Percentiles rank a stretch among this genome's conserved stretches.
Evolutionary conservation across 768 basidiomycete genomes (phyloP).

Genomic region (Lepiota venenata): DNA sequence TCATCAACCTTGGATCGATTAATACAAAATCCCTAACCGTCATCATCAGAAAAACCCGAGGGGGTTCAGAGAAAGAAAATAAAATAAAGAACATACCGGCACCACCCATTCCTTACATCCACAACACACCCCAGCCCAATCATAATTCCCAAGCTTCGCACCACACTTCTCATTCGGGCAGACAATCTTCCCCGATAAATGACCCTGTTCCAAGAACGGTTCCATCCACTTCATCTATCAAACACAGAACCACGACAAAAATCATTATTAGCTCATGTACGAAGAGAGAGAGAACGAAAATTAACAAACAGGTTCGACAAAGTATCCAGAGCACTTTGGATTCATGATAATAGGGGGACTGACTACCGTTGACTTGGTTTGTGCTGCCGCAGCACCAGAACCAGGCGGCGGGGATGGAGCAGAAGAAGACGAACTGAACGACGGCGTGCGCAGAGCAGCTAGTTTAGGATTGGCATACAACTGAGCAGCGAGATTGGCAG

Average conservation of each 20-base stretch:
- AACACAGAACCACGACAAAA: no score
- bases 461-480: constrained; percentile 40
- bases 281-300: background rate
- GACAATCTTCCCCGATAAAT: constrained; percentile 81
- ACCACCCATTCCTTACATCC: constrained; percentile 92
- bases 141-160: constrained; percentile 91
- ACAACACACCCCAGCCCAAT: constrained; percentile 94
- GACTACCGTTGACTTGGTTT: constrained; percentile 26
- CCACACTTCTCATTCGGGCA: constrained; percentile 93
- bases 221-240: constrained; percentile 96
- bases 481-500: constrained; percentile 39
- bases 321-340: constrained; percentile 92
- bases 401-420: background rate
- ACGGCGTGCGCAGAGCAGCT: constrained; percentile 31
- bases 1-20: constrained; percentile 69
- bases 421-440: background rate
- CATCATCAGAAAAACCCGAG: background rate
- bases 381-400: constrained; percentile 3
- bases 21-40: constrained; percentile 58
- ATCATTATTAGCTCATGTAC: background rate
- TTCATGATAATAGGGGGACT: constrained; percentile 73
- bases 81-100: constrained; percentile 72
- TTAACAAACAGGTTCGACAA: constrained; percentile 84
- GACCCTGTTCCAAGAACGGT: constrained; percentile 67
- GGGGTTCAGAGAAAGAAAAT: no score